Base-by-base conservation (phyloP, 1,284 basidiomycete species). In the Papiliotrema flavescens region DNA sequence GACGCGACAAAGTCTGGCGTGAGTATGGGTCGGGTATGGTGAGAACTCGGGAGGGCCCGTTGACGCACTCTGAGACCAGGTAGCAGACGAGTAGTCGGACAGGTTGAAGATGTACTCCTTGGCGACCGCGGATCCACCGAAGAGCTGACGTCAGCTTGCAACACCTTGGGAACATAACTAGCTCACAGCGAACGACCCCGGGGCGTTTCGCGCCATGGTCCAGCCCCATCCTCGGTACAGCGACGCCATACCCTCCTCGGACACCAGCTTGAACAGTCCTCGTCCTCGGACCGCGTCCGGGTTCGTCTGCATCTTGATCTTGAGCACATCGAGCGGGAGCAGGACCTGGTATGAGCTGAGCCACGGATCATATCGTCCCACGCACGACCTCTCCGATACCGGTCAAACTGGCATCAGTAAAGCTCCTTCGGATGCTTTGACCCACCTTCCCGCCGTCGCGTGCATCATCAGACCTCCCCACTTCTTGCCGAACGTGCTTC, bases 161-260 rank as follows among this genome's bases (percentile, higher is more conserved):
- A 14, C 19, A n/a, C 39, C 11, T 17, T 1, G 6, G 20, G 4
- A 2, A 0, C 19, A 14, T 5, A 14, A 14, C 4, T 2, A 5
- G 80, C 88, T 59, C 69, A 92, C 90, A 52, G 95, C 92, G 66
- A 98, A 98, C 53, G 84, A 87, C 15, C 95, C 95, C 2, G 95
- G 95, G 1, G 95, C 95, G 73, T 98, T 98, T 54, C 95, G 85
- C 1, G 93, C 94, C 81, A 97, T 90, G 36, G 95, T 98, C 95
- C 95, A 98, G 53, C 94, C 95, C 90, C 93, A 97, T 39, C 95
- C 95, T 62, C 93, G 86, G 79, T 98, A 98, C 37, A 98, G 83
- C 2, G 87, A 84, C 13, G 84, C 86, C 51, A 83, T 69, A 55
- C 94, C 92, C 73, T 98, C 96, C 65, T 98, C 94, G 63, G 86